Evolutionary conservation across 2,329 filamentous ascomycete species (phyloP), one percentile per base, ranked within the genome.

Genomic region (Pezicula rhizophila): DNA sequence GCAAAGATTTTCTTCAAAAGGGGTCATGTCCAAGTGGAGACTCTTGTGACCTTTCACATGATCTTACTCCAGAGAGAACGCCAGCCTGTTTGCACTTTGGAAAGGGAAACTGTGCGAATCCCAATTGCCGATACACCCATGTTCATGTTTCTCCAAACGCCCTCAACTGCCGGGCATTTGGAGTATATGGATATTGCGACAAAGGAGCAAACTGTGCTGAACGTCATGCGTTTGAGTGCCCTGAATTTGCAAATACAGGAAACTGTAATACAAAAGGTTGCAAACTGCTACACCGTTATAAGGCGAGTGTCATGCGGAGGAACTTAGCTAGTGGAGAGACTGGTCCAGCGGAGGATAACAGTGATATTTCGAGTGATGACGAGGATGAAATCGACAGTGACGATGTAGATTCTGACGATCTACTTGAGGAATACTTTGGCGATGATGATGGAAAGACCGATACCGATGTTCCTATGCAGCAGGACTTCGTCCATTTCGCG

Each of bases 211-310:
- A 76, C 48, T 97, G 93, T 69, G 70, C 80, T 52, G 82, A 93
- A 55, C 85, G 90, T 52, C 93, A 99, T 72, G 85, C 92, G 50
- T 85, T 86, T 70, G 92, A 97, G 68, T 97, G 93, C 68, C 92
- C 93, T 54, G 87, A 95, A 66, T 96, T 95, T 74, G 88, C 89
- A 77, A 95, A 96, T 70, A 89, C 80, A 52, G 92, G 92, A 61
- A 74, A 76, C 54, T 99, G 93, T 79, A 83, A 82, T 66, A 82
- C 79, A 66, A 82, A 84, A 68, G 83, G 84, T 57, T 97, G 92
- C 74, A 87, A 85, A 65, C 78, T 96, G 47, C 86, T 83, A 51
- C 93, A 99, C 70, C 82, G 92, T 65, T 88, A 93, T 71, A 84
- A 88, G 69, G 90, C 90, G 65, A 90, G 87, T 74, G 74, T 84